phyloP scores from a whole-genome alignment of 495 filamentous ascomycete species.

The Rostrohypoxylon terebratum region DNA sequence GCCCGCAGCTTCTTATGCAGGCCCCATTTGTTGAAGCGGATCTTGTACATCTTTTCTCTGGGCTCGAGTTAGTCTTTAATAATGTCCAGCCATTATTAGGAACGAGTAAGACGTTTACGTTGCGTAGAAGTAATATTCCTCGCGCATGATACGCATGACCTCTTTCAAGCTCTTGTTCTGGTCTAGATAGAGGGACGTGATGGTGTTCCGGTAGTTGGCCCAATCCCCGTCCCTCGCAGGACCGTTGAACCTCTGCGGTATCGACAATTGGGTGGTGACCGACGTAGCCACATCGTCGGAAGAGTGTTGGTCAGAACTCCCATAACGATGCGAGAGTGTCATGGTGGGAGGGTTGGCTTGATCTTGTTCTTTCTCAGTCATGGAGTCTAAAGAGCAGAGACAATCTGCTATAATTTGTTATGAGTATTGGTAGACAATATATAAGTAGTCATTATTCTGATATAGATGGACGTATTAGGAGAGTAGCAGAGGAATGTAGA shows the following conservation, averaged over 20 bases:
- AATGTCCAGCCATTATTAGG: background rate
- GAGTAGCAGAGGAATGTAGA: constrained; percentile 18
- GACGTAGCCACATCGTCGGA: constrained; percentile 9
- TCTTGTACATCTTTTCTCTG: constrained; percentile 46
- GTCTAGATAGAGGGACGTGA: constrained; percentile 39
- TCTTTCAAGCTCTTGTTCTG: constrained; percentile 47
- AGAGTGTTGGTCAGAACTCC: constrained; percentile 3
- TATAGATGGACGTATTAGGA: background rate
- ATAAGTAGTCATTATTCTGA: constrained; percentile 15
- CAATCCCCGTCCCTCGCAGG: constrained; percentile 43
- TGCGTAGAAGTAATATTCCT: constrained; percentile 44
- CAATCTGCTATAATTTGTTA: constrained; percentile 1
- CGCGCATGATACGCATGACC: constrained; percentile 45
- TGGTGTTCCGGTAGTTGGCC: constrained; percentile 41
- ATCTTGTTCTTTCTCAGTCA: background rate
- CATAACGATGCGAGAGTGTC: constrained; percentile 17
- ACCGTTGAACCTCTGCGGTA: constrained; percentile 32
- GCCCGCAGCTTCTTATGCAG: constrained; percentile 41
- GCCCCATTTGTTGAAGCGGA: constrained; percentile 45
- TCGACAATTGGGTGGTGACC: background rate
- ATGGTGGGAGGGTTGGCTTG: constrained; percentile 9
- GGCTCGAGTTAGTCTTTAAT: constrained; percentile 13
- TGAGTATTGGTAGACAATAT: constrained; percentile 9
- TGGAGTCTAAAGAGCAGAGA: constrained; percentile 3
- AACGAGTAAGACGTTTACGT: constrained; percentile 31